Evolutionary conservation across 2,329 filamentous ascomycete genomes (phyloP).

Genomic region (Xylaria sp.): DNA sequence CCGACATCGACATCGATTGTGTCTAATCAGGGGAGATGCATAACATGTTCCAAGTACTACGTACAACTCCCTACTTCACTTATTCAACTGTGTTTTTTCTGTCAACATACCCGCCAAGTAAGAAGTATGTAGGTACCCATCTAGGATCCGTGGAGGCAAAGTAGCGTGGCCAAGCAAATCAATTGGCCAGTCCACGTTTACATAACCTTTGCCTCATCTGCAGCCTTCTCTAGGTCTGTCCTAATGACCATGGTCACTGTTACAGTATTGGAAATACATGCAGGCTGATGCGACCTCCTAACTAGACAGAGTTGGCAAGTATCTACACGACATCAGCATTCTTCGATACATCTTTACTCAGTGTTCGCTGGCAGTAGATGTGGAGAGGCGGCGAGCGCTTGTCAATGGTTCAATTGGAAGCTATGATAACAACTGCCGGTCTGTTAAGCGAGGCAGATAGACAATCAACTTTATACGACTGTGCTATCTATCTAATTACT

Average conservation of each 20-base stretch:
- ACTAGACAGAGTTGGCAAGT: background rate
- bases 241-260: background rate
- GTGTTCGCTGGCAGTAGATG: background rate
- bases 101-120: no score
- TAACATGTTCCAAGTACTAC: background rate
- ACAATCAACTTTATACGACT: background rate
- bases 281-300: slow-evolving; percentile 16
- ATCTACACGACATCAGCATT: slow-evolving; percentile 2
- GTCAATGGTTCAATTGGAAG: background rate
- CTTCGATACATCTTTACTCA: background rate
- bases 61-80: no score
- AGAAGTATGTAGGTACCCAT: background rate
- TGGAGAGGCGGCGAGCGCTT: slow-evolving; percentile 1
- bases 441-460: slow-evolving; percentile 4
- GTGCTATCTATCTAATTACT: background rate
- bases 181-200: background rate
- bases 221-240: slow-evolving; percentile 2
- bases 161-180: background rate
- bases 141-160: background rate
- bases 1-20: slow-evolving; percentile 2
- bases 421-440: background rate
- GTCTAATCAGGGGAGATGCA: background rate
- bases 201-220: slow-evolving; percentile 16
- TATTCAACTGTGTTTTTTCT: background rate
- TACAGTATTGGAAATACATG: slow-evolving; percentile 11